A percentile compares a stretch with the other conserved stretches of the same genome.
phyloP scores from a whole-genome alignment of 208 protist species.

The Leishmania martiniquensis region DNA sequence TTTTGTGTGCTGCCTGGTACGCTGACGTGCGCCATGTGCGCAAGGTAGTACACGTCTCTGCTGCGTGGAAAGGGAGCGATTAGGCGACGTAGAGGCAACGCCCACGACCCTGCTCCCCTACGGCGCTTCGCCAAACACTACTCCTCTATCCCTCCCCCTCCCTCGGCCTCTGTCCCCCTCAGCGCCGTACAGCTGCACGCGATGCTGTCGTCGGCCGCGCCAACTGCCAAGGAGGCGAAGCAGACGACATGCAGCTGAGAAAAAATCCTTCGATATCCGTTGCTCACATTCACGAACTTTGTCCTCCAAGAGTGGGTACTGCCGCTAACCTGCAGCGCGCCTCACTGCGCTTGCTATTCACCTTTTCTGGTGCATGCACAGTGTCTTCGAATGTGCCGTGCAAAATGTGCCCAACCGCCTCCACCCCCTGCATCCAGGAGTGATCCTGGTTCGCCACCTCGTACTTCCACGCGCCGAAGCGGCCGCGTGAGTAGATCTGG shows the following conservation, averaged over 20 bases:
- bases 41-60: not conserved
- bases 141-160: not conserved
- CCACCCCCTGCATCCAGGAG: constrained; percentile 73
- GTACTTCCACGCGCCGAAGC: constrained; percentile 76
- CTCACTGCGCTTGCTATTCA: constrained; percentile 40
- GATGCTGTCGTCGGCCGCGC: not conserved
- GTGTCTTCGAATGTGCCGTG: constrained; percentile 27
- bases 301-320: not conserved
- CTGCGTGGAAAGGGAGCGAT: not conserved
- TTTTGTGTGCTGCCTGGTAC: not conserved
- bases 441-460: constrained; percentile 81
- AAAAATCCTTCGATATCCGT: not conserved
- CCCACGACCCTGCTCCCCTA: no score
- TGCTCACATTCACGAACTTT: not conserved
- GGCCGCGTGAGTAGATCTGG: constrained; percentile 64
- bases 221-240: not conserved
- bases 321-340: constrained; percentile 29
- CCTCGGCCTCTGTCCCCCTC: not conserved
- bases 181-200: not conserved
- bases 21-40: not conserved
- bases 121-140: no score
- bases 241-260: not conserved
- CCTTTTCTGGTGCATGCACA: constrained; percentile 34
- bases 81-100: not conserved
- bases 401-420: constrained; percentile 41